Evolutionary conservation across 129 eudicot species (phyloP), one percentile per base, ranked within the genome.

Genomic region (Gnaphalium uliginosum): DNA sequence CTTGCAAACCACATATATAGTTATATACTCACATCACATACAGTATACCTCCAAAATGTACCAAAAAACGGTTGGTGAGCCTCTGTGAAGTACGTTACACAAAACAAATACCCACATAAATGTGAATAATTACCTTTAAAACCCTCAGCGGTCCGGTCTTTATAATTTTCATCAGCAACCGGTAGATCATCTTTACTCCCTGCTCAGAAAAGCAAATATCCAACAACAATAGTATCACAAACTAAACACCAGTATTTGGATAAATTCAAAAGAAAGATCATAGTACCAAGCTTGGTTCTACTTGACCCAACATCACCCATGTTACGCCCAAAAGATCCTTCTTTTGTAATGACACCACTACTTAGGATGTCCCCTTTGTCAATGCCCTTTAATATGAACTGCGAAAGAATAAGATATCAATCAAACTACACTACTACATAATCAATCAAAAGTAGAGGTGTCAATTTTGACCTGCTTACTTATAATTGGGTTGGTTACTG

Each of bases 311-410:
- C 71, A 81, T 95, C 99, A 59, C 18, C 69, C 10, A 80, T 51
- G 56, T 83, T 81, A 74, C 83, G 79, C 26, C 89, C 96, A 73
- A 73, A 56, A 33, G 96, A 82, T 72, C 88, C 97, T 54, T 91
- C 99, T 83, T 89, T 94, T 25, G 87, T 72, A 39, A 87, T 62
- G 18, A 90, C 97, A 27, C 96, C 99, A 59, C 99, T 89, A 76
- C 96, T 94, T 15, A 84, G 26, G 43, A 95, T 80, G 10, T 95
- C 99, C 68, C 96, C 99, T 68, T 86, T 84, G 79, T 91, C 99
- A 86, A 95, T 95, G 35, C 99, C 99, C 79, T 89, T 81, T 69
- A 95, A 67, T 71, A 89, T 80, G 83, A 80, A 85, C 97, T 95
- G 86, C 27, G 61, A 57, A 70, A 0, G 26, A 78, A n/a, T 7